These are phyloP conservation scores for Thelonectria rubi DNA, from an alignment of 2,329 filamentous ascomycete genomes.

Conservation along the genomic window DNA sequence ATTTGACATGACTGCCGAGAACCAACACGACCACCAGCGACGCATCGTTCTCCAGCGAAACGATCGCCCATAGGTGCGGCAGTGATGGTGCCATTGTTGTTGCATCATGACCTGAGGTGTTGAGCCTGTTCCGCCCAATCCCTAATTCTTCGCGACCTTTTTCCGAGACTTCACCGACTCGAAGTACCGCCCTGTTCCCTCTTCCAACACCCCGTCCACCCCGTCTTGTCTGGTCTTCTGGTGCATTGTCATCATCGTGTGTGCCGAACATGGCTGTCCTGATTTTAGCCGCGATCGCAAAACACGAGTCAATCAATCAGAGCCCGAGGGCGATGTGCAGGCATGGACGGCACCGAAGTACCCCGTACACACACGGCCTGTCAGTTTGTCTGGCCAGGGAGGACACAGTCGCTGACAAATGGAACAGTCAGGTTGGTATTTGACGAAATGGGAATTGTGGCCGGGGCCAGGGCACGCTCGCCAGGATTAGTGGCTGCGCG, in stretches of 20 bases:
- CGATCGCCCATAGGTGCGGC: conserved; percentile 6
- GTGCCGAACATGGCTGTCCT: conserved; percentile 14
- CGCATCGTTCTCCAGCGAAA: conserved; percentile 4
- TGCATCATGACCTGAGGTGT: conserved; percentile 32
- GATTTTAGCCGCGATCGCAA: conserved; percentile 15
- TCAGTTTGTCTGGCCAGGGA: conserved; percentile 18
- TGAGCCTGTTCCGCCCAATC: conserved; percentile 20
- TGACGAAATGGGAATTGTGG: conserved; percentile 37
- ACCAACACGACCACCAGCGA: neutral
- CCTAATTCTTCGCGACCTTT: conserved; percentile 34
- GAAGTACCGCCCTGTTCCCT: conserved; percentile 31
- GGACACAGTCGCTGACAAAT: conserved; percentile 37
- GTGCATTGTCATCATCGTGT: conserved; percentile 8
- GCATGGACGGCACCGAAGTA: neutral
- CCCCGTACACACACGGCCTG: conserved; percentile 10
- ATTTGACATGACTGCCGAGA: conserved; percentile 11
- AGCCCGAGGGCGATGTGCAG: conserved; percentile 2
- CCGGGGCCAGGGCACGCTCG: conserved; percentile 16
- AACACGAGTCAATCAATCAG: conserved; percentile 29
- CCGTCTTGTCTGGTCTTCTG: conserved; percentile 12
- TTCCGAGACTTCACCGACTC: conserved; percentile 44
- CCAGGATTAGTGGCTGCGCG: conserved; percentile 32
- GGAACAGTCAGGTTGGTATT: conserved; percentile 28
- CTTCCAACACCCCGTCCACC: conserved; percentile 22
- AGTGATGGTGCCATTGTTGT: conserved; percentile 17